Base-by-base conservation (phyloP, 129 eudicot species). In the Artemisia annua region DNA sequence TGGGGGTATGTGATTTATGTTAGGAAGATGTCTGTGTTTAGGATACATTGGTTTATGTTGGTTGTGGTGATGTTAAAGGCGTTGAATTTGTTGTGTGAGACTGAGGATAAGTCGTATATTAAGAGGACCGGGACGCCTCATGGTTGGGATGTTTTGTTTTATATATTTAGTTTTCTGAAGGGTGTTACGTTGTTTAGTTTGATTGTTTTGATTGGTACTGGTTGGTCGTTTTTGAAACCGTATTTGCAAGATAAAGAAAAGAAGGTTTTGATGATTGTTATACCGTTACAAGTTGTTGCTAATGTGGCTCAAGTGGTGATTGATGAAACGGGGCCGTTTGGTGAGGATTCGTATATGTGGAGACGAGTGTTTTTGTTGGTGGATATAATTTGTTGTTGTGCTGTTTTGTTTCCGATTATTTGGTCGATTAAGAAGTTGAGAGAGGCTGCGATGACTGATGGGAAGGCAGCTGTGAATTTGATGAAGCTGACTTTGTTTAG, bases 101-200 rank as follows among this genome's bases (percentile, higher is more conserved):
- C 89, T 0, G 89, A 85, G 73, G 89, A 85, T 79, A 85, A 85
- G 55, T 75, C 84, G 0, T 85, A 79, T 11, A 82, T 85, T 3
- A 79, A 85, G 72, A 57, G 70, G 48, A 48, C 89, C 0, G 89
- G 89, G 4, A 79, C 75, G 0, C 78, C 89, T 56, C 87, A 82
- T 69, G 89, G 89, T 1, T 85, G 89, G 89, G 89, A 85, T 82
- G 78, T 85, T 48, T 15, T 85, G 73, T 85, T 85, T 69, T 85
- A 85, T 15, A 76, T 85, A 14, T 85, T 85, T 48, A 85, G 86
- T 66, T 85, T 85, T 70, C 46, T 85, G 18, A 85, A 85, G 73
- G 89, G 89, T 6, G 68, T 85, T 48, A 81, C 79, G 2, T 48
- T 85, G 64, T 85, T 85, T 53, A 85, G 86, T 39, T 67, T 85